Base-by-base conservation (phyloP, 1,284 basidiomycete species). In the Amylostereum areolatum region DNA sequence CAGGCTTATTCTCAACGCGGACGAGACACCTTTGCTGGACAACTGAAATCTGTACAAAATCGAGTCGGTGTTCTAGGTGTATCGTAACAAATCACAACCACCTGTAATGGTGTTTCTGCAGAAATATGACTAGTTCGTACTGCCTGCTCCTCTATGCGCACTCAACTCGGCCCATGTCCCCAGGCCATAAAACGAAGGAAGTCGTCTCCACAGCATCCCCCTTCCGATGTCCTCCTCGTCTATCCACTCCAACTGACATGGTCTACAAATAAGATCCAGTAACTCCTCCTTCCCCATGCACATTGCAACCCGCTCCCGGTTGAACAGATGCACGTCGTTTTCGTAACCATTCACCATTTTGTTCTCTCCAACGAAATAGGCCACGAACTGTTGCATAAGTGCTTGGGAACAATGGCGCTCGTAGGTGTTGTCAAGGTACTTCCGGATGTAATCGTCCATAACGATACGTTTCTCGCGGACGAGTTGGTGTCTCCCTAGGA, bases 1-100 rank as follows among this genome's bases (percentile, higher is more conserved):
- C 3, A 41, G 49, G 24, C 47, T 59, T 12, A 55, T 59, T n/a
- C 43, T 59, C 25, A 56, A 55, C 34, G 52, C 52, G 3, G 58
- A 59, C 47, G 48, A 57, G 43, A 54, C 51, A 25, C 48, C 46
- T 25, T 51, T 56, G 39, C 35, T 55, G 9, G 33, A 40, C 10
- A 33, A 31, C 31, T 24, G 34, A 11, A 24, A 45, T 29, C 43
- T 30, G n/a, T 43, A 6, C n/a, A 18, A 18, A 18, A 18, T 18
- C 18, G 18, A 18, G 18, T 18, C 18, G 18, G 18, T 18, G 1
- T 18, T 18, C 18, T 18, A 18, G 18, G 18, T 18, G 18, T 18
- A 18, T 18, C 18, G 18, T 18, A 18, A 18, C 18, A 18, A 18
- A 18, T 18, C 18, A 18, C 18, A 18, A 18, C 18, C 18, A 18